These are phyloP conservation scores for Kondoa subrosea DNA, from an alignment of 768 basidiomycete species.

Conservation along the genomic window DNA sequence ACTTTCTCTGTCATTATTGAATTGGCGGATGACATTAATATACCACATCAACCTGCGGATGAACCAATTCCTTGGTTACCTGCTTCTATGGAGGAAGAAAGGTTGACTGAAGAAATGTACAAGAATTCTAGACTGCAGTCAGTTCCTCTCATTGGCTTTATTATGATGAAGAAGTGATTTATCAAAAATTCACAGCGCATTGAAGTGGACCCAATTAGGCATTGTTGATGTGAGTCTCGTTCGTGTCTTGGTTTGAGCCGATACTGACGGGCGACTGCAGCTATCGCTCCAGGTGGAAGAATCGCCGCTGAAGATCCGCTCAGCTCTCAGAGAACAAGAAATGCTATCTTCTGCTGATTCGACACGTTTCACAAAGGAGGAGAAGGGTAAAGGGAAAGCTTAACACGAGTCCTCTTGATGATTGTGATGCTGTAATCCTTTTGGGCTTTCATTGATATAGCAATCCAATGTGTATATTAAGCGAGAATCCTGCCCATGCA, in stretches of 20 bases:
- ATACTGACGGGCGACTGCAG: neutral
- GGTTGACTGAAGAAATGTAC: neutral
- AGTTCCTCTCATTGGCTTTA: neutral
- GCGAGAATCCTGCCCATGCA: too few relatives aligned
- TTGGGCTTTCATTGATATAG: too few relatives aligned
- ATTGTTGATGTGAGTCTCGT: neutral
- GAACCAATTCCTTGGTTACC: neutral
- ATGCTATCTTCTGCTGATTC: neutral
- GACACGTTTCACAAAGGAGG: neutral
- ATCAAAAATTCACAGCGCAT: neutral
- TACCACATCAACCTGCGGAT: neutral
- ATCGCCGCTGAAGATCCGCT: neutral
- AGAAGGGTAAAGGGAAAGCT: neutral
- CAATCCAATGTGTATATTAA: too few relatives aligned
- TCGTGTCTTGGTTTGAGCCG: neutral
- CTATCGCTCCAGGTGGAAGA: neutral
- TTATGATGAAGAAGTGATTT: neutral
- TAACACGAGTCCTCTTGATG: too few relatives aligned
- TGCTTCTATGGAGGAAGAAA: neutral
- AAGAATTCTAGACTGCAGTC: neutral
- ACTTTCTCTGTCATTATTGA: constrained; percentile 2
- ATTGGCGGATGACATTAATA: neutral
- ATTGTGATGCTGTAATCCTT: too few relatives aligned
- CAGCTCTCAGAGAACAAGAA: neutral
- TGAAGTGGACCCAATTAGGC: neutral